A percentile compares a stretch with the other conserved stretches of the same genome.
phyloP scores from a whole-genome alignment of 495 filamentous ascomycete genomes.

The Aspergillus cavernicola region DNA sequence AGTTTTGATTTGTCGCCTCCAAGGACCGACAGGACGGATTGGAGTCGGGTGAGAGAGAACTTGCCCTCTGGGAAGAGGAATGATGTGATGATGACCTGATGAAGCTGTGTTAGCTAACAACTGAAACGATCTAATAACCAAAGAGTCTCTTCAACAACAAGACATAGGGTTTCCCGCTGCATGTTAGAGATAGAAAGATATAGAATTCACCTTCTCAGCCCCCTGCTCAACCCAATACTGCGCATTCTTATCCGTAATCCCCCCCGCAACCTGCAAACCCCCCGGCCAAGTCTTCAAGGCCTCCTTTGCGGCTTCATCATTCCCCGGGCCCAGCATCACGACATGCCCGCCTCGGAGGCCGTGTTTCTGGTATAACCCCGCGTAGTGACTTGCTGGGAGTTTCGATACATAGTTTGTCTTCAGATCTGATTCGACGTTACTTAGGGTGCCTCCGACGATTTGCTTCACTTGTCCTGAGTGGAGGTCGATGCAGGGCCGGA shows the following conservation, averaged over 20 bases:
- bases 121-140: not conserved
- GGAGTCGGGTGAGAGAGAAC: conserved; percentile 70
- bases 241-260: conserved; percentile 83
- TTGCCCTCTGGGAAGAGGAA: conserved; percentile 79
- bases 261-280: conserved; percentile 83
- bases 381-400: conserved; percentile 75
- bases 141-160: no score
- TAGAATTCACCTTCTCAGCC: conserved; percentile 73
- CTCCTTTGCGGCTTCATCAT: conserved; percentile 73
- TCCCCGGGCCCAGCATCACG: conserved; percentile 90
- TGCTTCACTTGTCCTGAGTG: conserved; percentile 96
- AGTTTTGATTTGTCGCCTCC: conserved; percentile 72
- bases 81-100: conserved; percentile 84
- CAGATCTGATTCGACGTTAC: conserved; percentile 57
- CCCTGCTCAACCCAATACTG: conserved; percentile 79
- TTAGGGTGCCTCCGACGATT: conserved; percentile 92
- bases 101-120: not conserved
- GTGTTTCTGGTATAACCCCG: conserved; percentile 70
- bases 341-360: conserved; percentile 79
- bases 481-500: conserved; percentile 94
- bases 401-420: conserved; percentile 89
- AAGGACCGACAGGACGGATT: conserved; percentile 66
- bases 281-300: conserved; percentile 72
- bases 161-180: no score
- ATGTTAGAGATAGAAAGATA: no score